phyloP scores from a whole-genome alignment of 1,139 yeast species.

The Kodamaea arcana region DNA sequence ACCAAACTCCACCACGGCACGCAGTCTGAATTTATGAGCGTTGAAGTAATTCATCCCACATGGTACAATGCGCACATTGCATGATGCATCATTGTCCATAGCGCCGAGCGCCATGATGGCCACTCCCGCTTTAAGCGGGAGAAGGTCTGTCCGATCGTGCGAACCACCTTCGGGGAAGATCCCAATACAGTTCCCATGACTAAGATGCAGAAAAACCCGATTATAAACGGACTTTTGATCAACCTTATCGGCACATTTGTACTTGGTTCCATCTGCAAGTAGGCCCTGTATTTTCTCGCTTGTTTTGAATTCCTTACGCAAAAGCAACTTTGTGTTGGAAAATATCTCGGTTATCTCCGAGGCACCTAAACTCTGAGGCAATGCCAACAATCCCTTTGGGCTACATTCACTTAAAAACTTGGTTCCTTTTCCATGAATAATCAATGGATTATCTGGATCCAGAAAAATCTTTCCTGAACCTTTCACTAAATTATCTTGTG shows the following conservation, averaged over 20 bases:
- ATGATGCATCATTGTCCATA: constrained; percentile 58
- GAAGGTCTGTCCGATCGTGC: constrained; percentile 37
- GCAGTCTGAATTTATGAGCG: constrained; percentile 43
- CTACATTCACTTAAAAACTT: constrained; percentile 62
- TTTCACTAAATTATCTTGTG: constrained; percentile 72
- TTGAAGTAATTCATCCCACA: constrained; percentile 47
- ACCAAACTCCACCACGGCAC: constrained; percentile 47
- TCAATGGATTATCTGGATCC: constrained; percentile 45
- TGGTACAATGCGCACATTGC: constrained; percentile 47
- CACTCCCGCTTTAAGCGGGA: constrained; percentile 46
- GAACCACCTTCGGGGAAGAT: constrained; percentile 84
- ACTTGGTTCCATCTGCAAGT: constrained; percentile 53
- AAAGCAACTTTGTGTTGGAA: constrained; percentile 68
- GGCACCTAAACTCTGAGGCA: constrained; percentile 78
- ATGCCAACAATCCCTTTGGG: constrained; percentile 66
- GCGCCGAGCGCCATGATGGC: constrained; percentile 50
- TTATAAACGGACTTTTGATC: constrained; percentile 82
- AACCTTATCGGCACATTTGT: constrained; percentile 73
- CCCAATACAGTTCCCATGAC: constrained; percentile 82
- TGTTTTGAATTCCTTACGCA: constrained; percentile 69
- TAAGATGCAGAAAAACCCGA: constrained; percentile 75
- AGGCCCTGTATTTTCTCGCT: constrained; percentile 39
- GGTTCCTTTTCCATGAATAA: constrained; percentile 64
- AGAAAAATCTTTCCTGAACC: constrained; percentile 60
- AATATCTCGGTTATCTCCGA: constrained; percentile 65